A percentile compares a stretch with the other conserved stretches of the same genome.
phyloP scores from a whole-genome alignment of 345 rosid genomes.

The Hevea brasiliensis region DNA sequence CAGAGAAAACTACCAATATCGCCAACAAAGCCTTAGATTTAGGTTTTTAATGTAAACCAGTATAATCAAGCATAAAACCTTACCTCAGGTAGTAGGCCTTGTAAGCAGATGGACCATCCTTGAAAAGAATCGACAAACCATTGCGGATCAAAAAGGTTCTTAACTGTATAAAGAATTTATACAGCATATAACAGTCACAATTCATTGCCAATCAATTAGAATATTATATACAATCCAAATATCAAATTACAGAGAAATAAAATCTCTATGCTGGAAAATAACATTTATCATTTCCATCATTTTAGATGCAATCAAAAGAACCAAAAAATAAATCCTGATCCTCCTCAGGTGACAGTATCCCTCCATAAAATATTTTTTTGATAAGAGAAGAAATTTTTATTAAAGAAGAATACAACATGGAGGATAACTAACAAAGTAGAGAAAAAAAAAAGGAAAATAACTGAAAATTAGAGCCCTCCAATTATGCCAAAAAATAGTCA shows the following conservation, averaged over 20 bases:
- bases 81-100: slow-evolving; percentile 72
- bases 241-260: background rate
- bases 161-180: slow-evolving; percentile 43
- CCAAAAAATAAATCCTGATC: background rate
- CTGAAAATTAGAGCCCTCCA: background rate
- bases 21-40: background rate
- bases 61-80: slow-evolving; percentile 12
- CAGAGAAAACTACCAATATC: background rate
- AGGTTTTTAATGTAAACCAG: background rate
- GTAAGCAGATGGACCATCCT: slow-evolving; percentile 87
- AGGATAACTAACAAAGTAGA: background rate
- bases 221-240: background rate
- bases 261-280: background rate
- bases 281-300: background rate
- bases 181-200: slow-evolving; percentile 3
- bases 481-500: background rate
- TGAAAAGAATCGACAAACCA: slow-evolving; percentile 79
- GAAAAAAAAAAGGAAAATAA: background rate
- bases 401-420: background rate
- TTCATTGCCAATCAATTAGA: background rate
- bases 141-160: slow-evolving; percentile 96
- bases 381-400: background rate
- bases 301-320: background rate
- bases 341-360: background rate
- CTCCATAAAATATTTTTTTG: background rate